Percentiles rank a stretch among this genome's conserved stretches.
Evolutionary conservation across 768 basidiomycete species (phyloP).

Genomic region (Termitomyces titanicus): DNA sequence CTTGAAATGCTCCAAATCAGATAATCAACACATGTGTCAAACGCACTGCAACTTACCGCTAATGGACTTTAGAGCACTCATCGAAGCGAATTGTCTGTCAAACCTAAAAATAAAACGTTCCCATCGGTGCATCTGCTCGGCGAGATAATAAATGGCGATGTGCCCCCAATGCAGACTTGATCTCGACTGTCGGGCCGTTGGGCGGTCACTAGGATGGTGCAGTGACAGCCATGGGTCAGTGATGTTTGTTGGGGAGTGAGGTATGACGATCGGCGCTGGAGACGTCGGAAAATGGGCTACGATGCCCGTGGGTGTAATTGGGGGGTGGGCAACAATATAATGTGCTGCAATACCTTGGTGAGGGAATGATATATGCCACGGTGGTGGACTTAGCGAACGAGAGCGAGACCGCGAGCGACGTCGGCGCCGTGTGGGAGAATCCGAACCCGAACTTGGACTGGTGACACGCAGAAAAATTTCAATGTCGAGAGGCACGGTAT

Average conservation of each 20-base stretch:
- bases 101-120: slow-evolving; percentile 78
- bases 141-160: slow-evolving; percentile 74
- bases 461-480: slow-evolving; percentile 70
- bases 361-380: slow-evolving; percentile 30
- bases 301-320: slow-evolving; percentile 18
- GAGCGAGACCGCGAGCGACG: slow-evolving; percentile 25
- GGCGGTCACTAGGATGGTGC: slow-evolving; percentile 20
- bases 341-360: slow-evolving; percentile 26
- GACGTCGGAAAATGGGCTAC: slow-evolving; percentile 28
- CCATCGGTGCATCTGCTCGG: slow-evolving; percentile 81
- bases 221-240: slow-evolving; percentile 37
- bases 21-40: not conserved
- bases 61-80: slow-evolving; percentile 70
- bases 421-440: slow-evolving; percentile 21
- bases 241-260: slow-evolving; percentile 35
- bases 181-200: slow-evolving; percentile 28
- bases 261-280: slow-evolving; percentile 43
- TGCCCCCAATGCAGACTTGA: slow-evolving; percentile 74
- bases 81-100: slow-evolving; percentile 71
- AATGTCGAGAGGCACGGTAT: slow-evolving; percentile 68
- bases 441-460: slow-evolving; percentile 21
- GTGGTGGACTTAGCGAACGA: slow-evolving; percentile 24
- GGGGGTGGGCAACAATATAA: slow-evolving; percentile 34
- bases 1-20: slow-evolving; percentile 33
- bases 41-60: slow-evolving; percentile 42